Evolutionary conservation across 192 early-diverging fungal genomes (phyloP), one percentile per base, ranked within the genome.

Genomic region (Oehlia diaphana): DNA sequence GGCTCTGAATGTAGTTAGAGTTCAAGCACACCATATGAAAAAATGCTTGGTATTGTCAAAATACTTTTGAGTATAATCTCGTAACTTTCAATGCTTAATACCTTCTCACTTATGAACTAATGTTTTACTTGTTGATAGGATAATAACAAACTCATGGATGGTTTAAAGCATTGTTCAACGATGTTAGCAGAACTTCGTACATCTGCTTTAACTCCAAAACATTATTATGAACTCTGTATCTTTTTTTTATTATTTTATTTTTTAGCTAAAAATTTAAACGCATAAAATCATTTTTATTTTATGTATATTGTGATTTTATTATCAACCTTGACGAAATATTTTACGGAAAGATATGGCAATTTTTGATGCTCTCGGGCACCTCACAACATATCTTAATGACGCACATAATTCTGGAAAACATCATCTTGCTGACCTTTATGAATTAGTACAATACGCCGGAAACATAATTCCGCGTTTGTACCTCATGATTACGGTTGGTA

Each of bases 151-250:
- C 88, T 98, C 44, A 95, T 97, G 92, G 98, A 99, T 82, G 96
- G 95, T 3, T 87, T 99, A n/a, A 99, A 98, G 83, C 95, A 99
- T 86, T 95, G 95, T 84, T 99, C 97, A 4, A 96, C 96, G 14
- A 97, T 99, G 96, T 91, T 99, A 13, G 91, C 93, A 26, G 98
- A 99, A 86, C 92, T 99, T 68, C 91, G 96, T 81, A 98, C 97
- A 4, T 95, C 96, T 42, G 90, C 94, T 7, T 87, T 99, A 74
- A 96, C 96, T 4, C 98, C 97, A 58, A 99, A 98, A 85, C 95
- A 94, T 83, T 99, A 99, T 88, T 99, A 99, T 86, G 97, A 99
- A 86, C 92, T 99, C n/a, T 99, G 95, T 93, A 90, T 82, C 90
- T 91, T 47, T 33, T 71, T 64, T 3, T 65, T 76, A 13, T 50